A percentile compares a stretch with the other conserved stretches of the same genome.
phyloP scores from a whole-genome alignment of 2,329 filamentous ascomycete species.

The Scopulariopsis brevicaulis region DNA sequence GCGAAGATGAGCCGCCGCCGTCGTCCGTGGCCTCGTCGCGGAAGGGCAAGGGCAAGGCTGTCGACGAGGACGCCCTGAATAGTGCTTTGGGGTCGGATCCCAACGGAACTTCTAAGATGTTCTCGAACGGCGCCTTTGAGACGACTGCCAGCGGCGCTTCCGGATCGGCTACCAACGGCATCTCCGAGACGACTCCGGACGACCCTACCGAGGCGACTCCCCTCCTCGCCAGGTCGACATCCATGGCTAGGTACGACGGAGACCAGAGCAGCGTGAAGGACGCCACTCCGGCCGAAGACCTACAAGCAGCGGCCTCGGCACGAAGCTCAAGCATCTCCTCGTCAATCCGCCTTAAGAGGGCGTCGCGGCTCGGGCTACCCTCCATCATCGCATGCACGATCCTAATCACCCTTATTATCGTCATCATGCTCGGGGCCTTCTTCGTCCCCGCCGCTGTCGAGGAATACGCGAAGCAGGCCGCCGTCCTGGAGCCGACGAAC shows the following conservation, averaged over 20 bases:
- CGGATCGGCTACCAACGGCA: too few species aligned
- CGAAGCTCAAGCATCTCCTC: conserved; percentile 9
- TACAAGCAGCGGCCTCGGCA: conserved; percentile 18
- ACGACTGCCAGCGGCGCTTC: too few species aligned
- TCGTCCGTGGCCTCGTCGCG: background rate
- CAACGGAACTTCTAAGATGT: too few species aligned
- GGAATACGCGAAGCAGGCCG: conserved; percentile 75
- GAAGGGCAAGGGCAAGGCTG: conserved; percentile 4
- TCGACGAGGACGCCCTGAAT: background rate
- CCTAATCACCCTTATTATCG: conserved; percentile 49
- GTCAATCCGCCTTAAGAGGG: conserved; percentile 19
- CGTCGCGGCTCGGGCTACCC: conserved; percentile 52
- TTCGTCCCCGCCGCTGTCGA: conserved; percentile 70
- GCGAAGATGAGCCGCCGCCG: background rate
- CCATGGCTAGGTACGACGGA: conserved; percentile 25
- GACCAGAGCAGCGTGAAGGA: conserved; percentile 12
- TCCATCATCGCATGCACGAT: conserved; percentile 62
- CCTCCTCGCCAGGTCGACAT: conserved; percentile 28
- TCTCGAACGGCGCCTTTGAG: too few species aligned
- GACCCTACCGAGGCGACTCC: conserved; percentile 35
- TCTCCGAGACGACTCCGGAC: background rate
- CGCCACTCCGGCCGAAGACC: conserved; percentile 15
- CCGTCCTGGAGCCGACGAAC: conserved; percentile 71
- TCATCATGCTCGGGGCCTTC: conserved; percentile 70
- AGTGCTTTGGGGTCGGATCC: too few species aligned